phyloP scores from a whole-genome alignment of 306 rosid genomes.

The Fragaria ananassa region DNA sequence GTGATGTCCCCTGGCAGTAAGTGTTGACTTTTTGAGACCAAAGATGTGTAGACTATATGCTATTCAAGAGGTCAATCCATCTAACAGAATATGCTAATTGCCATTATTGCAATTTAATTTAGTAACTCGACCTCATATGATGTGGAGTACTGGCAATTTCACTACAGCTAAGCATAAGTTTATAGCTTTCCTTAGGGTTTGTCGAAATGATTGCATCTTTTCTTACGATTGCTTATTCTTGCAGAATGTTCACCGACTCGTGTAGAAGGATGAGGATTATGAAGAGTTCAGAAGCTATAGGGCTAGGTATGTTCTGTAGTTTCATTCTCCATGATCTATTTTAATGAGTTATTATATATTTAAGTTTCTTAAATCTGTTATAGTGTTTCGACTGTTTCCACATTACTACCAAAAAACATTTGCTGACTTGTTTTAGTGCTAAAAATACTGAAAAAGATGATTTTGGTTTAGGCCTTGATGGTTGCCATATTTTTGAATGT shows the following conservation, averaged over 20 bases:
- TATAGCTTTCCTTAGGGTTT: neutral
- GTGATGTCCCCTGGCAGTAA: slow-evolving; percentile 98
- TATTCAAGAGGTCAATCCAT: slow-evolving; percentile 2
- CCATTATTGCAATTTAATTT: neutral
- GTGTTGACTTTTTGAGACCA: slow-evolving; percentile 24
- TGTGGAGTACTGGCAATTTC: neutral
- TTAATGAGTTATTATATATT: neutral
- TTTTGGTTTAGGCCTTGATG: slow-evolving; percentile 13
- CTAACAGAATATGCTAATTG: neutral
- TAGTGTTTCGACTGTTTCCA: neutral
- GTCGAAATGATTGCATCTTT: slow-evolving; percentile 1
- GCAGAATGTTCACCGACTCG: slow-evolving; percentile 77
- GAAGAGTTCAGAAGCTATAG: slow-evolving; percentile 96
- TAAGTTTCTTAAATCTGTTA: neutral
- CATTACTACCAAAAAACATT: neutral
- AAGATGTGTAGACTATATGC: neutral
- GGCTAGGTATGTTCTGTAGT: slow-evolving; percentile 55
- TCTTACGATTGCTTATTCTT: slow-evolving; percentile 23
- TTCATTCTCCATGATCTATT: neutral
- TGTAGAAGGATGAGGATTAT: slow-evolving; percentile 92
- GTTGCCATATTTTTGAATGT: slow-evolving; percentile 13
- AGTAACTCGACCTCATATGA: neutral
- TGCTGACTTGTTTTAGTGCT: neutral
- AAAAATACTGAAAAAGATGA: neutral
- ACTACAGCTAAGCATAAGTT: neutral